Base-by-base conservation (phyloP, 257 asterid genomes). In the Avicennia marina region DNA sequence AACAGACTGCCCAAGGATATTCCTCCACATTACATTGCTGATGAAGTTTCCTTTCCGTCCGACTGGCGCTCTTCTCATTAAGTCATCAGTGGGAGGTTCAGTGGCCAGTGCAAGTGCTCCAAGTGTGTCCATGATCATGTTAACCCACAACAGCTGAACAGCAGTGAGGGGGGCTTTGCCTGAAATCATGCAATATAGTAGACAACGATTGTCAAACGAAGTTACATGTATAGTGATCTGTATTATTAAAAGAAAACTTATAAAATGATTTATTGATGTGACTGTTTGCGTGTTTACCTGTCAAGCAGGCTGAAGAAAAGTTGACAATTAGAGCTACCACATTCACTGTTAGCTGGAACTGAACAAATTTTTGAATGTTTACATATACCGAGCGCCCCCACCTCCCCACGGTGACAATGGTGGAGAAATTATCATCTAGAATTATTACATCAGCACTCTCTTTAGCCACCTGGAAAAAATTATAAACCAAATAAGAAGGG, bases 21-120 rank as follows among this genome's bases (percentile, higher is more conserved):
- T 90, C 76, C 98, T 77, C 98, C 98, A 90, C 98, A 90, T 90
- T 19, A 65, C 94, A 50, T 82, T 90, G 79, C 81, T 90, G 70
- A 90, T 90, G 79, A 90, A 90, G 67, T 81, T 90, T 25, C 98
- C 96, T 65, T 77, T 90, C 71, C 98, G 73, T 54, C 98, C 97
- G 36, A 91, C 97, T 0, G 98, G 98, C 7, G 67, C 2, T 48
- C 86, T 78, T 79, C 66, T 75, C 96, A 91, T 91, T 57, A 91
- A 73, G 61, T 84, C 95, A 21, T 73, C 66, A 29, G 77, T 85
- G 15, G 96, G 98, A 67, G 98, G 98, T 61, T 91, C 98, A 9
- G 97, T 91, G 54, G 98, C 98, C 6, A 91, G 80, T 29, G 98
- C 98, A 70, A 91, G 96, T 31, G 98, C 98, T 65, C 98, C 98